A percentile compares a stretch with the other conserved stretches of the same genome.
These are phyloP conservation scores for Laetiporus sulphureus DNA, from an alignment of 1,284 basidiomycete genomes.

Conservation along the genomic window DNA sequence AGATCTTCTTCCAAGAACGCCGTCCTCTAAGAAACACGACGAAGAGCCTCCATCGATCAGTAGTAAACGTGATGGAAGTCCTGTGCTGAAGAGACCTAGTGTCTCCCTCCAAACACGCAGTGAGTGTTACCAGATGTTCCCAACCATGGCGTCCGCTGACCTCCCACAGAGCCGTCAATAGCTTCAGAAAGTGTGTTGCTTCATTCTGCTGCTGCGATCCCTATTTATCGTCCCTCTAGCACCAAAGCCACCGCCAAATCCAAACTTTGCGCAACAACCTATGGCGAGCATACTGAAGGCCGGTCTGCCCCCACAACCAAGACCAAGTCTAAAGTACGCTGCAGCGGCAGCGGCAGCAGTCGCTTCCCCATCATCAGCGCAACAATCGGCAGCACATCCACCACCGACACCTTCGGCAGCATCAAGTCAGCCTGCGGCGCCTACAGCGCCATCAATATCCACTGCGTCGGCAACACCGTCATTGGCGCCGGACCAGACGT, in stretches of 20 bases:
- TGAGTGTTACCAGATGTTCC: constrained; percentile 28
- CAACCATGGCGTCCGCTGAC: constrained; percentile 4
- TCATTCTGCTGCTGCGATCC: constrained; percentile 12
- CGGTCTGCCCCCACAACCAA: constrained; percentile 49
- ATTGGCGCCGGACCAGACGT: constrained; percentile 42
- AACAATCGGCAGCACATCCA: constrained; percentile 16
- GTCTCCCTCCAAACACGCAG: constrained; percentile 60
- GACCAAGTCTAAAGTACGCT: constrained; percentile 88
- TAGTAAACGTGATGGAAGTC: constrained; percentile 72
- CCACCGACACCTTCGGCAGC: constrained; percentile 25
- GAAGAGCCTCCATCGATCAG: constrained; percentile 66
- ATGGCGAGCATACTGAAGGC: constrained; percentile 78
- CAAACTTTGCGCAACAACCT: constrained; percentile 75
- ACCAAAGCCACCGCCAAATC: constrained; percentile 73
- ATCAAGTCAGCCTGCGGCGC: constrained; percentile 30
- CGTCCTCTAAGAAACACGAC: constrained; percentile 69
- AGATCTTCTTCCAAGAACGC: constrained; percentile 55
- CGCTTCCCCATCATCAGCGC: constrained; percentile 38
- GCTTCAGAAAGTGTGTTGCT: constrained; percentile 36
- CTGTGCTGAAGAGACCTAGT: constrained; percentile 68
- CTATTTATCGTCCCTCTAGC: constrained; percentile 17
- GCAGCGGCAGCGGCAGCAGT: constrained; percentile 82
- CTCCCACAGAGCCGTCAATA: constrained; percentile 37
- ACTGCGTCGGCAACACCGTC: constrained; percentile 33
- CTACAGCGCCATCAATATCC: constrained; percentile 28